Base-by-base conservation (phyloP, 495 filamentous ascomycete species). In the Glarea lozoyensis region DNA sequence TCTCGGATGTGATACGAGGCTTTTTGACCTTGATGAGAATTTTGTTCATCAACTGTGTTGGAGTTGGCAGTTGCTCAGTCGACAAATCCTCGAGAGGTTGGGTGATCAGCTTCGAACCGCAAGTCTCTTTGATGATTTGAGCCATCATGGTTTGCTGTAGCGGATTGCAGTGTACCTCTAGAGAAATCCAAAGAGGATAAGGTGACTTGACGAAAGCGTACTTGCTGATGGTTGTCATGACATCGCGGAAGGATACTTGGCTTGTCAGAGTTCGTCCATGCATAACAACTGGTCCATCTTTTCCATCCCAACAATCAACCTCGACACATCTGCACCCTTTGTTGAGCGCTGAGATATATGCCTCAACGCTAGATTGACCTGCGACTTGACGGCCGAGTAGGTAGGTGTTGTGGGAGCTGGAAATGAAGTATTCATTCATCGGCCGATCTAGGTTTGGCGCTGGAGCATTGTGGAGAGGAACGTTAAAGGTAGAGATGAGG, bases 381-480 rank as follows among this genome's bases (percentile, higher is more conserved):
- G 78, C 81, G 9, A 97, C 81, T 60, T 98, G 92, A 17, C 88
- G 80, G 13, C 92, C 92, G 18, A 92, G 65, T 10, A 98, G 78
- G 56, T 98, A 98, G 9, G 92, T 97, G 61, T 98, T 98, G 69
- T 98, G 92, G 13, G 90, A 96, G 68, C 88, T 95, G 3, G 90
- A 96, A 48, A 97, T 92, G 73, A 88, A 96, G 57, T 98, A 98
- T 55, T 98, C 92, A 58, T 94, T 94, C 56, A 98, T 63, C 0
- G 92, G 92, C 21, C 84, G 78, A 50, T 92, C 77, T 36, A 94
- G 78, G 13, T 67, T 64, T 16, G 74, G 69, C 22, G 75, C 61
- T 4, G 79, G 69, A 35, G 70, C 60, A 43, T 68, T 74, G 31
- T 68, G 60, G 22, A 81, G 66, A 19, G 78, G 74, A 2, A 76